These are phyloP conservation scores for Backusella liffmaniae DNA, from an alignment of 192 early-diverging fungal genomes.

Conservation along the genomic window DNA sequence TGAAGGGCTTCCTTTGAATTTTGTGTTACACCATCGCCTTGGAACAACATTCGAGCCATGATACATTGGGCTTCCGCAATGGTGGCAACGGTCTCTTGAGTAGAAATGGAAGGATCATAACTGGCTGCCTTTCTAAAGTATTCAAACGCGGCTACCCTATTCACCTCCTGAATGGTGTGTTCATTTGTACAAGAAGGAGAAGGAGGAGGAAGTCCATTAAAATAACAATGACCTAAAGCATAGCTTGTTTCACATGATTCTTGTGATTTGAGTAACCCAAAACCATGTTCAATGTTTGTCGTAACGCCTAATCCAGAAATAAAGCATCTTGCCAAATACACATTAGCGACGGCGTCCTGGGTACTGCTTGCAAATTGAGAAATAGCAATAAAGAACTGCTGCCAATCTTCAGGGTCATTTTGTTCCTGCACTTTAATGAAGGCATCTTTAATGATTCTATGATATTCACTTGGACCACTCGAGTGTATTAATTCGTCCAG, in stretches of 20 bases:
- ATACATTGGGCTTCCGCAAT: conserved; percentile 31
- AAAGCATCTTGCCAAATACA: conserved; percentile 29
- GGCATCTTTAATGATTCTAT: not conserved
- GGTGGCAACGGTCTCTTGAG: not conserved
- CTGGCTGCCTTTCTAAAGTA: conserved; percentile 19
- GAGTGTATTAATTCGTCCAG: not conserved
- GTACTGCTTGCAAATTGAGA: conserved; percentile 10
- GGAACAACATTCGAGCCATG: conserved; percentile 17
- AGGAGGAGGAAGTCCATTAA: conserved; percentile 12
- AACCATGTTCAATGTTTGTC: conserved; percentile 8
- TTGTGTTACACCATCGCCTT: conserved; percentile 27
- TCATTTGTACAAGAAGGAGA: not conserved
- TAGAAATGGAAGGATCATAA: not conserved
- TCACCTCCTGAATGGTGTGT: not conserved
- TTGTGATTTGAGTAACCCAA: conserved; percentile 14
- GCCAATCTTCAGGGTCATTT: conserved; percentile 17
- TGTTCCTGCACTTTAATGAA: conserved; percentile 21
- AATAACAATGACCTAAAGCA: conserved; percentile 27
- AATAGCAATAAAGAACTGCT: conserved; percentile 17
- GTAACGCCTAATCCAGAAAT: conserved; percentile 24
- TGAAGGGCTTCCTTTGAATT: conserved; percentile 18
- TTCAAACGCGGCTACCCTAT: conserved; percentile 13
- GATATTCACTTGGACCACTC: not conserved
- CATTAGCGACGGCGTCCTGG: conserved; percentile 2
- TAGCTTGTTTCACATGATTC: conserved; percentile 16